A percentile compares a stretch with the other conserved stretches of the same genome.
phyloP scores from a whole-genome alignment of 345 rosid species.

The Eucalyptus victrix region DNA sequence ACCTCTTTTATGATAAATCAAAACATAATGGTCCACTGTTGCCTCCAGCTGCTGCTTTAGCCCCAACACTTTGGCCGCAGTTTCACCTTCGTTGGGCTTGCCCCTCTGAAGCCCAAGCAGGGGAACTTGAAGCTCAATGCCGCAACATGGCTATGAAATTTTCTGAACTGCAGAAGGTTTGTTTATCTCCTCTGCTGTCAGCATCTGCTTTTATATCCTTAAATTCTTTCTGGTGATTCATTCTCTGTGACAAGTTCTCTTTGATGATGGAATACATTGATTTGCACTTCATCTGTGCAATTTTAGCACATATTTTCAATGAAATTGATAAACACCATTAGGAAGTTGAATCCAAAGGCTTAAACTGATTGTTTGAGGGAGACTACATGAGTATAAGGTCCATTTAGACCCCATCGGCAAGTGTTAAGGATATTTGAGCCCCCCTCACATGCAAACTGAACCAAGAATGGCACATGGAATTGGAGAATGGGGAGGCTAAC shows the following conservation, averaged over 20 bases:
- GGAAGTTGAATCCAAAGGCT: neutral
- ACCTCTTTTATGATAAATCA: slow-evolving; percentile 61
- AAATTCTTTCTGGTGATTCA: neutral
- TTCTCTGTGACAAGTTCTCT: neutral
- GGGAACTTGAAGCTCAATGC: slow-evolving; percentile 63
- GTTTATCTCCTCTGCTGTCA: neutral
- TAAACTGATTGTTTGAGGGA: neutral
- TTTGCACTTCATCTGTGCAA: neutral
- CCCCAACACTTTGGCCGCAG: slow-evolving; percentile 95
- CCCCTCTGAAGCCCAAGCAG: slow-evolving; percentile 66
- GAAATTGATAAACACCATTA: neutral
- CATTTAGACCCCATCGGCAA: neutral
- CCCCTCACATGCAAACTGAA: neutral
- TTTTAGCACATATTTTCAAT: neutral
- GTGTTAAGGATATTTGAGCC: neutral
- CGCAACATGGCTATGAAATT: slow-evolving; percentile 47
- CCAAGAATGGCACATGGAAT: neutral
- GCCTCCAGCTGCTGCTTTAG: slow-evolving; percentile 97
- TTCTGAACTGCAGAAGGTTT: slow-evolving; percentile 60
- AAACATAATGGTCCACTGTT: slow-evolving; percentile 46
- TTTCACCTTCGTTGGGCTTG: slow-evolving; percentile 99
- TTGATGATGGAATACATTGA: neutral
- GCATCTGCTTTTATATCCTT: neutral
- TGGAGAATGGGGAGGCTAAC: neutral
- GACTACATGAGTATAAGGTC: neutral